A percentile compares a stretch with the other conserved stretches of the same genome.
Conservation (phyloP, 306 rosid genomes). For the Fagus crenata region DNA sequence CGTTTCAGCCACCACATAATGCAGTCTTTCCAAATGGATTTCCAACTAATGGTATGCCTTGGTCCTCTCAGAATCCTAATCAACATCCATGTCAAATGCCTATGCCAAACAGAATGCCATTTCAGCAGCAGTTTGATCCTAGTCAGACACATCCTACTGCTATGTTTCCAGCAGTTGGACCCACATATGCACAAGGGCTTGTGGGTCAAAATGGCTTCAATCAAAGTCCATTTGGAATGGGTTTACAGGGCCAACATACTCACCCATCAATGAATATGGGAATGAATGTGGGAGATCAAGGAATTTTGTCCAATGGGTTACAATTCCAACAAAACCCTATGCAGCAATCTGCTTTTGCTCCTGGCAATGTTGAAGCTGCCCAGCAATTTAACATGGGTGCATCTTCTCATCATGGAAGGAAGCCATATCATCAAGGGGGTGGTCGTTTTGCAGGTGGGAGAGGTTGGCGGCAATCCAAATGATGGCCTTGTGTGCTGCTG, state of each 20-base stretch:
- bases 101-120: conserved; percentile 39
- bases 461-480: conserved; percentile 54
- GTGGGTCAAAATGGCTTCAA: conserved; percentile 46
- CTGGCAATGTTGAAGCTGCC: conserved; percentile 33
- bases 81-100: conserved; percentile 54
- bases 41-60: conserved; percentile 49
- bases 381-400: conserved; percentile 51
- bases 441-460: conserved; percentile 44
- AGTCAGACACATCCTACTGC: conserved; percentile 33
- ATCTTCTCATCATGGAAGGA: conserved; percentile 49
- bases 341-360: conserved; percentile 32
- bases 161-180: conserved; percentile 42
- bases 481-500: conserved; percentile 22
- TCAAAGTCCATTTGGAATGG: conserved; percentile 51
- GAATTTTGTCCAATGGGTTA: conserved; percentile 33
- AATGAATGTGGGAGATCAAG: conserved; percentile 33
- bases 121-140: conserved; percentile 50
- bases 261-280: conserved; percentile 12
- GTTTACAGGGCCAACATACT: conserved; percentile 41
- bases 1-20: conserved; percentile 48
- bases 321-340: conserved; percentile 36
- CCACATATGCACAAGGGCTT: conserved; percentile 43
- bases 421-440: conserved; percentile 43
- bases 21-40: conserved; percentile 47
- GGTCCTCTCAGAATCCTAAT: conserved; percentile 47